These are phyloP conservation scores for Periconia macrospinosa DNA, from an alignment of 2,329 filamentous ascomycete species.

Conservation along the genomic window DNA sequence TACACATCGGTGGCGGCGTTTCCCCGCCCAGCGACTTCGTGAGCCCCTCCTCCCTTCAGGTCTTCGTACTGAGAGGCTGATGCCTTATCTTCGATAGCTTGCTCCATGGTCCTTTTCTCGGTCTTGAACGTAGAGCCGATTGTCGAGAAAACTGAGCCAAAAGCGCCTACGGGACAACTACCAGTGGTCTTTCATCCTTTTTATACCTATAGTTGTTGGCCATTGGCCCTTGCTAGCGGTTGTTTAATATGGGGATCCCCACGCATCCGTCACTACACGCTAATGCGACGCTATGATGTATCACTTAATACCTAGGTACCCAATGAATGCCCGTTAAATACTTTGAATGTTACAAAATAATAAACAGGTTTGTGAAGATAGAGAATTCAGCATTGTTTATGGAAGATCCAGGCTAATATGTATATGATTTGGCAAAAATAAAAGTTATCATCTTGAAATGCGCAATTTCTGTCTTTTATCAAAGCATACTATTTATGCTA, in stretches of 20 bases:
- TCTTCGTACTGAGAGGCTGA: slow-evolving; percentile 29
- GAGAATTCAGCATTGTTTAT: no score
- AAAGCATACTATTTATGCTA: no score
- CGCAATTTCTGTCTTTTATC: no score
- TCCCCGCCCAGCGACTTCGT: slow-evolving; percentile 29
- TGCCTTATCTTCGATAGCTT: slow-evolving; percentile 16
- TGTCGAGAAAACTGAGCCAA: not conserved
- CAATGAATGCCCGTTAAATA: no score
- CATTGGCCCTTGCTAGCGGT: not conserved
- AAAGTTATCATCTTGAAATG: no score
- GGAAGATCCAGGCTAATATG: no score
- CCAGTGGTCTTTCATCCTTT: not conserved
- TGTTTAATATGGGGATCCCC: not conserved
- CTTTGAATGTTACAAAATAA: no score
- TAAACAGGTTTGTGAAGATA: no score
- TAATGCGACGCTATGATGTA: no score
- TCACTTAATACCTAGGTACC: no score
- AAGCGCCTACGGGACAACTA: not conserved
- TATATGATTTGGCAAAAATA: no score
- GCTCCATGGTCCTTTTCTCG: not conserved
- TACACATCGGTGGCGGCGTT: slow-evolving; percentile 37
- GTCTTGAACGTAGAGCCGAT: not conserved
- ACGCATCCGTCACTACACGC: not conserved
- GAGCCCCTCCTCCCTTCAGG: slow-evolving; percentile 26
- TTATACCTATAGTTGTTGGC: not conserved